Conservation (phyloP, 805 yeast genomes). For the Hyphopichia homilentoma region DNA sequence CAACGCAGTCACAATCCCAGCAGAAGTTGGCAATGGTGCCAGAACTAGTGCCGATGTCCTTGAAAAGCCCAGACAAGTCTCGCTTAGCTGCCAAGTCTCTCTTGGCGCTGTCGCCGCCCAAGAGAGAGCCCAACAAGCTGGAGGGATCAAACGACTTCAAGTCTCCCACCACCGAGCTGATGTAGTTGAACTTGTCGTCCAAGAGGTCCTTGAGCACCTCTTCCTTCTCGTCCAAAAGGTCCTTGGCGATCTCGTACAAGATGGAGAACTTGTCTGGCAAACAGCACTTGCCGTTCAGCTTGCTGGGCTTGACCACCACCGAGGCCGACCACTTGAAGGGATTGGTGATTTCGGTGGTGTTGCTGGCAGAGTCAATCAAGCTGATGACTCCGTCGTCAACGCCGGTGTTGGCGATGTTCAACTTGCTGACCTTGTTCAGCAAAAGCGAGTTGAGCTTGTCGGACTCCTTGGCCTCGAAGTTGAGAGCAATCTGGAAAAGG, state of each 20-base stretch:
- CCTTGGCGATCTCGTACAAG: constrained; percentile 8
- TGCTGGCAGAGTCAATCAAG: constrained; percentile 7
- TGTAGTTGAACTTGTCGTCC: no score
- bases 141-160: no score
- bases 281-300: constrained; percentile 17
- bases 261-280: constrained; percentile 19
- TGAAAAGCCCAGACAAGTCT: no score
- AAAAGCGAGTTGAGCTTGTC: constrained; percentile 12
- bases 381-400: constrained; percentile 8
- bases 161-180: no score
- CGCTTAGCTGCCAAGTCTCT: no score
- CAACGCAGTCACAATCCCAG: constrained; percentile 4
- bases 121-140: not conserved
- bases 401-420: constrained; percentile 19
- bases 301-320: constrained; percentile 16
- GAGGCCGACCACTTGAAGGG: constrained; percentile 19
- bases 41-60: not conserved
- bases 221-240: constrained; percentile 2
- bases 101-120: no score
- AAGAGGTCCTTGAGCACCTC: not conserved
- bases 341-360: constrained; percentile 7
- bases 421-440: constrained; percentile 13
- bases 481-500: constrained; percentile 15
- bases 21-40: not conserved
- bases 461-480: constrained; percentile 19